Conservation (phyloP, 371 early-diverging fungal genomes). For the Rhizomucor pusillus region DNA sequence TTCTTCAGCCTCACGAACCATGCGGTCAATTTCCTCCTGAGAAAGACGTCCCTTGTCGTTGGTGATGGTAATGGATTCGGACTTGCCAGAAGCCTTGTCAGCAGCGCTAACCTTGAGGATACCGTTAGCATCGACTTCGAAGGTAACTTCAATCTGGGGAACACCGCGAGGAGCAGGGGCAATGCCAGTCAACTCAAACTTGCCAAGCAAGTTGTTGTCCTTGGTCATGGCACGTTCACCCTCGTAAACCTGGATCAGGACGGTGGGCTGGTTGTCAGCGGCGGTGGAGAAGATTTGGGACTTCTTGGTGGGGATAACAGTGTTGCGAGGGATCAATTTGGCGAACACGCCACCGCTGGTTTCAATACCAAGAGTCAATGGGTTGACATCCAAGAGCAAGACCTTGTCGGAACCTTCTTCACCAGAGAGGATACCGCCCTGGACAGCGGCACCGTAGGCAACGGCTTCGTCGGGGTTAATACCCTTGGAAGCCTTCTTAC, state of each 20-base stretch:
- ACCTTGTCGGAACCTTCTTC: constrained; percentile 78
- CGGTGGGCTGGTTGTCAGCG: constrained; percentile 97
- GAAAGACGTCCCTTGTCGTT: constrained; percentile 96
- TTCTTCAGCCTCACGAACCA: constrained; percentile 92
- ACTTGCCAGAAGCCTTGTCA: constrained; percentile 94
- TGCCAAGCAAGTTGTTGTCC: constrained; percentile 97
- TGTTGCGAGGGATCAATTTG: constrained; percentile 94
- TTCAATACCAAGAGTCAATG: constrained; percentile 94
- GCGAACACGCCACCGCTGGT: constrained; percentile 97
- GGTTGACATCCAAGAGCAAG: constrained; percentile 96
- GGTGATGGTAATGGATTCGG: constrained; percentile 92
- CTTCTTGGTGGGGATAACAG: constrained; percentile 98
- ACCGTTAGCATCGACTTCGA: constrained; percentile 98
- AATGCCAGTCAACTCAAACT: constrained; percentile 88
- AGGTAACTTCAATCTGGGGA: constrained; percentile 90
- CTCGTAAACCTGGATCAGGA: constrained; percentile 97
- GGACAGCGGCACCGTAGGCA: constrained; percentile 98
- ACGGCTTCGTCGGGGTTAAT: constrained; percentile 99
- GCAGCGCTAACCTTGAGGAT: constrained; percentile 96
- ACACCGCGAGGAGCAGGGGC: constrained; percentile 89
- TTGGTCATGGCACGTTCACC: constrained; percentile 96
- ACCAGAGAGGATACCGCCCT: constrained; percentile 97
- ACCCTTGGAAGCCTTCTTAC: constrained; percentile 91
- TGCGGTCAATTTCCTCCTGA: constrained; percentile 93
- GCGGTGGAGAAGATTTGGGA: constrained; percentile 98